These are phyloP conservation scores for Garcileccinum viscosum DNA, from an alignment of 1,284 basidiomycete genomes.

Conservation along the genomic window DNA sequence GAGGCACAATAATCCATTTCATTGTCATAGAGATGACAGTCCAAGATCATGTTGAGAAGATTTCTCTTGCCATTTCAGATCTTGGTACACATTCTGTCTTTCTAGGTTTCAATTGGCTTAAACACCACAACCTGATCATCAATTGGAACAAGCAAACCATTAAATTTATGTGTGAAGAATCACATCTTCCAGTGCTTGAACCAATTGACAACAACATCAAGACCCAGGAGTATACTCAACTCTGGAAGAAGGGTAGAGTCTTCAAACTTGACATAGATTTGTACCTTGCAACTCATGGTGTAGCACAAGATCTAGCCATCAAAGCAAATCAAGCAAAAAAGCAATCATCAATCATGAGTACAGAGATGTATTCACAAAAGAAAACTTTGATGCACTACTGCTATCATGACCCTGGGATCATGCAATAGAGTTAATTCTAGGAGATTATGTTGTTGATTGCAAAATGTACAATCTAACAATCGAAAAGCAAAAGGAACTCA, in stretches of 20 bases:
- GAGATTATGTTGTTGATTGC: not conserved
- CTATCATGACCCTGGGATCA: not conserved
- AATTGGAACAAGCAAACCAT: not conserved
- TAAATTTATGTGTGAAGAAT: not conserved
- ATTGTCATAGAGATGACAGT: not conserved
- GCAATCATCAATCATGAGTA: not conserved
- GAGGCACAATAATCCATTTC: not conserved
- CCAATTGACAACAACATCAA: not conserved
- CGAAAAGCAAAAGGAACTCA: not conserved
- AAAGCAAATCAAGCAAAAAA: not conserved
- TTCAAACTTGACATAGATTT: not conserved
- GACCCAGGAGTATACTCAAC: not conserved
- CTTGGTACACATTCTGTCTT: not conserved
- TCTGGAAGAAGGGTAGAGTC: not conserved
- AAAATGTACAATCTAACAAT: not conserved
- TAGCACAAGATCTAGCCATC: not conserved
- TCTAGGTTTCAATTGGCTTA: not conserved
- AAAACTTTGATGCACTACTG: not conserved
- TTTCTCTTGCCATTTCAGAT: accelerated
- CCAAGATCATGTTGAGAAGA: not conserved
- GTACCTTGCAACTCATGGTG: not conserved
- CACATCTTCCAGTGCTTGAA: not conserved
- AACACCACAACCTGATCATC: not conserved
- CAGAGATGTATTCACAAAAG: not conserved
- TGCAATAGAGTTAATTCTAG: not conserved